A percentile compares a stretch with the other conserved stretches of the same genome.
phyloP scores from a whole-genome alignment of 768 basidiomycete species.

The Suillus occidentalis region DNA sequence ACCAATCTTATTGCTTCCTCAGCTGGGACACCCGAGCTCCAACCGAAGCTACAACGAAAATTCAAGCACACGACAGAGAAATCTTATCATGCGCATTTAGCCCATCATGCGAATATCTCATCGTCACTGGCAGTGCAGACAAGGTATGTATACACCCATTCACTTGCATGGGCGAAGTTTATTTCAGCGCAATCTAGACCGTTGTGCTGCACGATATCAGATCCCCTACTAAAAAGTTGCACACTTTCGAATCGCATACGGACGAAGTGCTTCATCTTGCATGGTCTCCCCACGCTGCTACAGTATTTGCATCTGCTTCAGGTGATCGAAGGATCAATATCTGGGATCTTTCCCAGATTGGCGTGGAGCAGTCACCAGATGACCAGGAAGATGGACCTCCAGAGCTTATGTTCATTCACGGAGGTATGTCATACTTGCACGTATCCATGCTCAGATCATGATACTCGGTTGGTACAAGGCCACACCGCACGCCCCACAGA shows the following conservation, averaged over 20 bases:
- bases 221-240: conserved; percentile 68
- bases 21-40: conserved; percentile 93
- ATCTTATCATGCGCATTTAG: conserved; percentile 91
- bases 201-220: conserved; percentile 87
- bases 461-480: conserved; percentile 43
- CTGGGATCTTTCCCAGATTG: conserved; percentile 92
- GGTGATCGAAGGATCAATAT: conserved; percentile 92
- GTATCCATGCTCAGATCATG: conserved; percentile 9
- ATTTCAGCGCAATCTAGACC: conserved; percentile 52
- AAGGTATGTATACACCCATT: conserved; percentile 53
- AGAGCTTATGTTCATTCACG: conserved; percentile 93
- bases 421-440: conserved; percentile 54
- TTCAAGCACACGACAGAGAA: conserved; percentile 88
- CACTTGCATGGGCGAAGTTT: background rate
- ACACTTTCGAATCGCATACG: conserved; percentile 89
- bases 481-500: conserved; percentile 91
- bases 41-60: conserved; percentile 62
- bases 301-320: conserved; percentile 92
- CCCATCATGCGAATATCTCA: conserved; percentile 72
- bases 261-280: conserved; percentile 93
- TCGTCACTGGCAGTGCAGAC: conserved; percentile 92
- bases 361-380: conserved; percentile 95
- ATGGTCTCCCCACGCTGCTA: conserved; percentile 93
- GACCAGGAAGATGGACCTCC: conserved; percentile 99
- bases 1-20: conserved; percentile 5